Evolutionary conservation across 495 filamentous ascomycete genomes (phyloP).

Genomic region (Podospora fimiseda): DNA sequence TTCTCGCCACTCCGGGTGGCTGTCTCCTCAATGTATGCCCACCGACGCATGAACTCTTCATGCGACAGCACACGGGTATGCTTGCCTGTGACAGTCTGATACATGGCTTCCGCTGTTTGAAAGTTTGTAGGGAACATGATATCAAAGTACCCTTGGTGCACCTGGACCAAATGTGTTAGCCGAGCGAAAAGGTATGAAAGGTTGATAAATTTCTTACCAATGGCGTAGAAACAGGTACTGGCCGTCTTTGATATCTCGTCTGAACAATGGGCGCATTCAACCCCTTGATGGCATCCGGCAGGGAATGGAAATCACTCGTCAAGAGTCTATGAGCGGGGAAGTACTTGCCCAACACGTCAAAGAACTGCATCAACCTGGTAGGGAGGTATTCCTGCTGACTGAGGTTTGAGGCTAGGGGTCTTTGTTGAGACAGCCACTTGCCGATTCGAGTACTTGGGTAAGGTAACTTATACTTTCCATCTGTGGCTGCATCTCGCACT

Average conservation of each 20-base stretch:
- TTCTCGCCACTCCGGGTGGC: conserved; percentile 87
- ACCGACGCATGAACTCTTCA: conserved; percentile 80
- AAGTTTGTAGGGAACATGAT: conserved; percentile 98
- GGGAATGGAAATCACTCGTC: conserved; percentile 80
- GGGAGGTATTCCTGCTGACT: conserved; percentile 86
- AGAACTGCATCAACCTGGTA: conserved; percentile 92
- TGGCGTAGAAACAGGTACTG: conserved; percentile 83
- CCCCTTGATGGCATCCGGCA: conserved; percentile 76
- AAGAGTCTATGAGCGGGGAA: conserved; percentile 87
- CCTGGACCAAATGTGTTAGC: conserved; percentile 40
- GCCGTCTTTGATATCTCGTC: conserved; percentile 78
- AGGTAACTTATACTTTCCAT: conserved; percentile 40
- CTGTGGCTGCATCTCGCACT: conserved; percentile 59
- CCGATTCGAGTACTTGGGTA: conserved; percentile 53
- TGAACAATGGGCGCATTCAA: conserved; percentile 93
- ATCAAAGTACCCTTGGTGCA: conserved; percentile 97
- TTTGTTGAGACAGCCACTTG: conserved; percentile 49
- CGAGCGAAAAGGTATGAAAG: neutral
- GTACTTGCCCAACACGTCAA: conserved; percentile 74
- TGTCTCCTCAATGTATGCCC: conserved; percentile 88
- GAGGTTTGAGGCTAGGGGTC: conserved; percentile 69
- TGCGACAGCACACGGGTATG: conserved; percentile 77
- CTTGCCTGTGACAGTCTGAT: conserved; percentile 85
- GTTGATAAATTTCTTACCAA: too few species aligned
- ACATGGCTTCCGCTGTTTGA: conserved; percentile 76